Evolutionary conservation across 352 stramenopile genomes (phyloP).

Genomic region (Phytophthora boehmeriae): DNA sequence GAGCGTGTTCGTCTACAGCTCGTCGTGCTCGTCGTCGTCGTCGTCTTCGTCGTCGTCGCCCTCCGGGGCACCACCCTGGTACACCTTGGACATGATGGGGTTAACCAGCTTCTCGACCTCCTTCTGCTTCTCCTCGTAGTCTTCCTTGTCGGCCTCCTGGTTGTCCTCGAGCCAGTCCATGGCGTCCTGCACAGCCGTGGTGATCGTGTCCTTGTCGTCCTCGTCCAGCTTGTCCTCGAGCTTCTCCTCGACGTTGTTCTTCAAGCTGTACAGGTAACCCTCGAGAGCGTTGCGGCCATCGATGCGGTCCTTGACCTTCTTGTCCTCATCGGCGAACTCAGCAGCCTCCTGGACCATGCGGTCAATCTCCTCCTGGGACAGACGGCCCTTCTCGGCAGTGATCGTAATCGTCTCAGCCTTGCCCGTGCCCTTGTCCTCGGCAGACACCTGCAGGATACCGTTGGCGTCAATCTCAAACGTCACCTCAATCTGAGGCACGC

Average conservation of each 20-base stretch:
- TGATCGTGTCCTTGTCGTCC: conserved; percentile 91
- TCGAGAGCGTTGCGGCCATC: conserved; percentile 97
- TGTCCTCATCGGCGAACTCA: conserved; percentile 98
- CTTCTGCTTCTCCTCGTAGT: conserved; percentile 98
- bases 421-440: conserved; percentile 98
- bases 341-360: conserved; percentile 99
- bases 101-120: conserved; percentile 98
- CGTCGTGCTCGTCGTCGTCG: conserved; percentile 91
- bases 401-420: conserved; percentile 99
- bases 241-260: conserved; percentile 95
- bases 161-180: conserved; percentile 99
- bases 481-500: conserved; percentile 99
- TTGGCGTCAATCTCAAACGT: conserved; percentile 99
- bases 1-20: conserved; percentile 88
- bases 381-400: conserved; percentile 98
- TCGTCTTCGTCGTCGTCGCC: conserved; percentile 82
- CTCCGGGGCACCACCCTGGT: conserved; percentile 85
- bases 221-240: conserved; percentile 96
- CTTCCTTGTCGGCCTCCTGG: conserved; percentile 97
- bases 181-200: conserved; percentile 96
- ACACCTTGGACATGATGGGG: conserved; percentile 99
- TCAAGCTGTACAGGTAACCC: conserved; percentile 96
- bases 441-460: conserved; percentile 98
- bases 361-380: conserved; percentile 99
- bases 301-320: conserved; percentile 97